Evolutionary conservation across 1,139 yeast genomes (phyloP), one percentile per base, ranked within the genome.

Genomic region (Saccharomycopsis hybrid): DNA sequence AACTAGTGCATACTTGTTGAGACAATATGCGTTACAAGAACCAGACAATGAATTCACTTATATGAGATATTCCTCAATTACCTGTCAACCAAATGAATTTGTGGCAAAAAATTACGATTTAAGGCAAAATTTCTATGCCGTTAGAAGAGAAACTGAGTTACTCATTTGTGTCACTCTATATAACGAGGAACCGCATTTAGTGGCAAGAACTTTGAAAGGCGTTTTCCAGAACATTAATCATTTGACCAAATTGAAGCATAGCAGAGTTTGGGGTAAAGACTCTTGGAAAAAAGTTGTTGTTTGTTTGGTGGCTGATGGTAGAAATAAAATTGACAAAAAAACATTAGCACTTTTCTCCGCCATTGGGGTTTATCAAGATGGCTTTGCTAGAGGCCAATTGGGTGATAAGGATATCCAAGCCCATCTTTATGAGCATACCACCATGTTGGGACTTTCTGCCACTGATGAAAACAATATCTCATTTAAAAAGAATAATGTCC

Each of bases 241-340:
- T 62, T 76, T 92, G 60, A 76, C 85, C 60, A 80, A 86, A 32
- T 73, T 89, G 58, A 80, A 79, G 56, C 81, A 79, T 57, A 74
- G 82, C 55, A 76, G 82, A 61, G 77, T 80, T 2, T 87, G 94
- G 85, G 95, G 95, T 1, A 81, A 82, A 52, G 95, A 90, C 52
- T 77, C 88, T 2, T 92, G 98, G 98, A 85, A 92, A 61, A 90
- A 89, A 63, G 81, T 92, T 53, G 96, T 88, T 50, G 96, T 92
- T 11, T 75, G 89, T 54, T 75, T 92, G 52, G 88, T 92, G 40
- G 85, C 96, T 49, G 98, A 92, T 69, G 98, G 98, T 56, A 80
- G 97, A 66, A 87, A 89, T 48, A 94, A 92, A 57, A 85, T 94
- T 45, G 82, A 84, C 62, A 89, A 86, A 52, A 80, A 85, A 36